Evolutionary conservation across 768 basidiomycete species (phyloP).

Genomic region (Neoboletus magnificus): DNA sequence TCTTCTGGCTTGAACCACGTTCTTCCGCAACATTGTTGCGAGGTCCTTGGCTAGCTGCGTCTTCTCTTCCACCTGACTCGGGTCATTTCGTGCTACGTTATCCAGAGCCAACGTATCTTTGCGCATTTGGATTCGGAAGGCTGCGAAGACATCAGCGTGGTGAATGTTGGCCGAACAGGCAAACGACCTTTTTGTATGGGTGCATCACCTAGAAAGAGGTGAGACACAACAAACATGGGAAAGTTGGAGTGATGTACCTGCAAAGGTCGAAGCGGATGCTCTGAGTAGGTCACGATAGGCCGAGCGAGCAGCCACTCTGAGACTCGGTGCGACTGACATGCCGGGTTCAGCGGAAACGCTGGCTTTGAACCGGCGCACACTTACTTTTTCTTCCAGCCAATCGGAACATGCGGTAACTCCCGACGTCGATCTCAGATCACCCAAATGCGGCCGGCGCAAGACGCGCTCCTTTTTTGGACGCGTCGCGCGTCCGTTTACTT

Average conservation of each 20-base stretch:
- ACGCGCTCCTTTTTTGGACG: slow-evolving; percentile 40
- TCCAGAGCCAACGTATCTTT: slow-evolving; percentile 45
- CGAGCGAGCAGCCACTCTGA: slow-evolving; percentile 65
- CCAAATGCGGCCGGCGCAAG: slow-evolving; percentile 35
- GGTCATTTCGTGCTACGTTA: slow-evolving; percentile 41
- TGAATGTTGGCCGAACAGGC: neutral
- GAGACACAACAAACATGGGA: neutral
- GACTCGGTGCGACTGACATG: slow-evolving; percentile 55
- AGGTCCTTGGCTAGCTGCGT: slow-evolving; percentile 65
- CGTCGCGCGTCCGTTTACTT: slow-evolving; percentile 26
- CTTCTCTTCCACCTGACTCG: slow-evolving; percentile 49
- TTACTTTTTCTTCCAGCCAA: slow-evolving; percentile 10
- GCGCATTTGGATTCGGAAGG: slow-evolving; percentile 71
- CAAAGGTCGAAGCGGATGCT: slow-evolving; percentile 63
- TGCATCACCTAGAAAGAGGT: slow-evolving; percentile 46
- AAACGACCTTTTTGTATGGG: slow-evolving; percentile 47
- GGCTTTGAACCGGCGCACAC: neutral
- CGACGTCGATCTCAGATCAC: slow-evolving; percentile 34
- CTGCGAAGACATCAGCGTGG: slow-evolving; percentile 35
- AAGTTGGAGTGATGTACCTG: slow-evolving; percentile 38
- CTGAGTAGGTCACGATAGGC: slow-evolving; percentile 73
- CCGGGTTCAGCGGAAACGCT: neutral
- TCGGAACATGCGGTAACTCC: slow-evolving; percentile 12
- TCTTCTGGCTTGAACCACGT: slow-evolving; percentile 79
- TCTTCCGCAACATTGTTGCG: slow-evolving; percentile 68